These are phyloP conservation scores for Solanum neorickii DNA, from an alignment of 257 asterid species.

Conservation along the genomic window DNA sequence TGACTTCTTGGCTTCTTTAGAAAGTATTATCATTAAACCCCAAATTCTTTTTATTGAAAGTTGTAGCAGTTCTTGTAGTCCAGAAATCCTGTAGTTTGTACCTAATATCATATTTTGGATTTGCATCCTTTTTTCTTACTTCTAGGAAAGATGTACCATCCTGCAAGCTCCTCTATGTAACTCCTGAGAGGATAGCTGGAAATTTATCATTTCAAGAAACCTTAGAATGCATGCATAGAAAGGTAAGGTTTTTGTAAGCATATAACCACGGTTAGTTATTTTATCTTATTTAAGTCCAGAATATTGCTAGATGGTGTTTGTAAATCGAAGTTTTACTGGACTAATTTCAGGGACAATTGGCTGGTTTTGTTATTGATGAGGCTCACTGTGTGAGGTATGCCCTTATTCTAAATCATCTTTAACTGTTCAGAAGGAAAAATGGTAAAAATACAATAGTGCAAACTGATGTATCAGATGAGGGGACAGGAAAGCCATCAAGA, in stretches of 20 bases:
- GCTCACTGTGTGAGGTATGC: constrained; percentile 94
- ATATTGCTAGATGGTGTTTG: not conserved
- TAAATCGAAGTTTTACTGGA: not conserved
- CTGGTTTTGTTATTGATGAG: constrained; percentile 94
- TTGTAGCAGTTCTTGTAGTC: not conserved
- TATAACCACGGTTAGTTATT: not conserved
- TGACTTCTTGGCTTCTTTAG: not conserved
- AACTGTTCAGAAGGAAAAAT: not conserved
- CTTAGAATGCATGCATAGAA: constrained; percentile 45
- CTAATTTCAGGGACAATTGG: constrained; percentile 66
- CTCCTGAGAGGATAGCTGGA: constrained; percentile 98
- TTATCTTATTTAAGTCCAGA: not conserved
- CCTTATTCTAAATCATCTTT: not conserved
- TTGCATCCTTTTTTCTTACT: constrained; percentile 1
- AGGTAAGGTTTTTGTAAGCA: constrained; percentile 30
- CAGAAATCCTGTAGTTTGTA: not conserved
- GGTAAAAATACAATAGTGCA: not conserved
- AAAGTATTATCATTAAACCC: not conserved
- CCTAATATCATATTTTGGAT: not conserved
- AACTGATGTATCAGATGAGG: not conserved
- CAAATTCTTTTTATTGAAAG: not conserved
- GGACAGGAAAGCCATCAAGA: not conserved
- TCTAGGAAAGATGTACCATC: constrained; percentile 83
- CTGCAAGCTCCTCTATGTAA: constrained; percentile 89
- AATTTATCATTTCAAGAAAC: constrained; percentile 73